Evolutionary conservation across 2,329 filamentous ascomycete genomes (phyloP).

Genomic region (Plenodomus lindquistii): DNA sequence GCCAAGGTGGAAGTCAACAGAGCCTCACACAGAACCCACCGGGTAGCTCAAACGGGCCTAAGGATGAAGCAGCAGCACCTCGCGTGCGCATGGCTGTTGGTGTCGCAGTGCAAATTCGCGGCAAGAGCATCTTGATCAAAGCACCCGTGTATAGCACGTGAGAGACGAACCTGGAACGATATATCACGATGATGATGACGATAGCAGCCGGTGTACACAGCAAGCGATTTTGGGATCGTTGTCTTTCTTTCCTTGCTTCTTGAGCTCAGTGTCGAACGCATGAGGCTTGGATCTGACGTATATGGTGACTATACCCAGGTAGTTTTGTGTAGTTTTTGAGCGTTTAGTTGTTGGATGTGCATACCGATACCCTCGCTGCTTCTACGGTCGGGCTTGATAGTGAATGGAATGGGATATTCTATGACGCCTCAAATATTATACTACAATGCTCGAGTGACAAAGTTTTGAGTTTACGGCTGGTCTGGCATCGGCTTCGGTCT

Average conservation of each 20-base stretch:
- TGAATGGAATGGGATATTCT: too few relatives aligned
- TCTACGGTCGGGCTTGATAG: slow-evolving; percentile 23
- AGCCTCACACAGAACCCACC: slow-evolving; percentile 42
- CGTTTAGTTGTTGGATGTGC: slow-evolving; percentile 19
- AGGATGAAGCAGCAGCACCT: slow-evolving; percentile 48
- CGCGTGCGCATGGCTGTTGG: slow-evolving; percentile 54
- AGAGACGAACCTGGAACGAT: slow-evolving; percentile 2
- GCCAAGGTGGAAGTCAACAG: slow-evolving; percentile 42
- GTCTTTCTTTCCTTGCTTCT: slow-evolving; percentile 14
- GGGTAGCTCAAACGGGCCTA: slow-evolving; percentile 44
- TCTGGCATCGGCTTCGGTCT: not conserved
- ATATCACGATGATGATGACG: slow-evolving; percentile 3
- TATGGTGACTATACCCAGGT: slow-evolving; percentile 21
- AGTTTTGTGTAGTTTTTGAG: slow-evolving; percentile 5
- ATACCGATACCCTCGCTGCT: slow-evolving; percentile 43
- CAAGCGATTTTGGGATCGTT: slow-evolving; percentile 8
- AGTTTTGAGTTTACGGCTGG: too few relatives aligned
- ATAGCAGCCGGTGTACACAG: slow-evolving; percentile 23
- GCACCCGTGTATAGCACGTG: slow-evolving; percentile 51
- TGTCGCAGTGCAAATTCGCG: slow-evolving; percentile 53
- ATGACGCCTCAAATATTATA: too few relatives aligned
- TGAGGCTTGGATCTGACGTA: slow-evolving; percentile 13
- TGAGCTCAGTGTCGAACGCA: slow-evolving; percentile 10
- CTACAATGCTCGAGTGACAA: too few relatives aligned
- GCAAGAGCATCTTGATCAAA: slow-evolving; percentile 54